Conservation (phyloP, 371 early-diverging fungal species). For the Choanephora cucurbitarum region DNA sequence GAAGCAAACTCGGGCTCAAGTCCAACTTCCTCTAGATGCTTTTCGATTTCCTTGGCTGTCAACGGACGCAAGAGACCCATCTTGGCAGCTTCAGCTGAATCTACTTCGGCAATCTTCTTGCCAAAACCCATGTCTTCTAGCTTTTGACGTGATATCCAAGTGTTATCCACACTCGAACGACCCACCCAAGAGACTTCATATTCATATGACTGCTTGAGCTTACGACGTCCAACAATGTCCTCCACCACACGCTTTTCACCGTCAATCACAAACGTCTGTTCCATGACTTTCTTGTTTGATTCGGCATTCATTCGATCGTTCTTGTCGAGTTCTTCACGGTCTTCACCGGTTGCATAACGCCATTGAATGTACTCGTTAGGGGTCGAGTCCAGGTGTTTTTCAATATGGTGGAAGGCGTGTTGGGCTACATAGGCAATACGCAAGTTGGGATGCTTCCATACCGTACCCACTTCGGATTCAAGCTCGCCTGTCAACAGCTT, state of each 20-base stretch:
- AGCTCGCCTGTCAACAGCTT: constrained; percentile 77
- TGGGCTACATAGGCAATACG: constrained; percentile 82
- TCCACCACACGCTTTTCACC: constrained; percentile 68
- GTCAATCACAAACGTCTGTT: constrained; percentile 60
- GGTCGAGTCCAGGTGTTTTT: constrained; percentile 67
- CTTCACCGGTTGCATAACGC: constrained; percentile 73
- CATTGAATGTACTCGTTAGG: constrained; percentile 73
- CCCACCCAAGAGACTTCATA: constrained; percentile 69
- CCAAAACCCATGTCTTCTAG: constrained; percentile 70
- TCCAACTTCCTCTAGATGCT: constrained; percentile 71
- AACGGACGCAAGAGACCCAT: constrained; percentile 65
- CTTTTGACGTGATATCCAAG: constrained; percentile 74
- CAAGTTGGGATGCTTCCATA: constrained; percentile 62
- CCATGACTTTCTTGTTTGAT: constrained; percentile 66
- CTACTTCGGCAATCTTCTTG: constrained; percentile 65
- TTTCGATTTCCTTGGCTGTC: constrained; percentile 67
- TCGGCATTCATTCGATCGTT: constrained; percentile 62
- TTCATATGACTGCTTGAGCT: constrained; percentile 69
- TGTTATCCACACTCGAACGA: constrained; percentile 60
- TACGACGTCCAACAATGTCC: constrained; percentile 63
- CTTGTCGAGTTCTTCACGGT: constrained; percentile 67
- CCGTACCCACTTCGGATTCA: constrained; percentile 40
- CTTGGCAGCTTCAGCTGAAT: constrained; percentile 68
- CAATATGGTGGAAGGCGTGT: constrained; percentile 79
- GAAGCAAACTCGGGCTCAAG: constrained; percentile 73